phyloP scores from a whole-genome alignment of 2,329 filamentous ascomycete genomes.

The Periconia sp. region DNA sequence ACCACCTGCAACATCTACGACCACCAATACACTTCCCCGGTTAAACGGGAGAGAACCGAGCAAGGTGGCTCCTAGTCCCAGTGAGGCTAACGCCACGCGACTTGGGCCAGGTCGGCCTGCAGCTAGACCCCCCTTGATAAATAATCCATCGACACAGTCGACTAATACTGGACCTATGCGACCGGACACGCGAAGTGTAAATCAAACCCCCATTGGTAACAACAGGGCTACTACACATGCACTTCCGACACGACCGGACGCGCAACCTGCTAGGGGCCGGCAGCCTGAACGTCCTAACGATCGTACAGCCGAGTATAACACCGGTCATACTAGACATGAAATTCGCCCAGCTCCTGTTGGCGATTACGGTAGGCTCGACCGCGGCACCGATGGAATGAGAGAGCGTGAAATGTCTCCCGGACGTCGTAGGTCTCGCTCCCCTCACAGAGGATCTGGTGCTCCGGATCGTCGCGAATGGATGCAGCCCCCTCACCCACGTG shows the following conservation, averaged over 20 bases:
- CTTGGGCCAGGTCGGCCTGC: constrained; percentile 11
- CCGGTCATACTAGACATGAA: constrained; percentile 34
- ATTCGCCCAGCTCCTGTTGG: constrained; percentile 33
- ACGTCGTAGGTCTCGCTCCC: constrained; percentile 42
- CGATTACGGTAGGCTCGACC: constrained; percentile 50
- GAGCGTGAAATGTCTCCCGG: constrained; percentile 47
- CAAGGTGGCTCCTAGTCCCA: constrained; percentile 11
- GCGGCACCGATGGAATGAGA: constrained; percentile 40
- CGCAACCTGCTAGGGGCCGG: constrained; percentile 52
- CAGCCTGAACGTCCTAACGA: constrained; percentile 35
- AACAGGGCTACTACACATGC: constrained; percentile 39
- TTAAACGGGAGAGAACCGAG: constrained; percentile 22
- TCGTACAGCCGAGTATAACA: constrained; percentile 26
- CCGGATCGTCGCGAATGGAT: constrained; percentile 37
- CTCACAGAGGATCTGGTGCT: constrained; percentile 29
- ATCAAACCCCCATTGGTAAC: constrained; percentile 23
- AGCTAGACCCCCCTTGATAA: constrained; percentile 15
- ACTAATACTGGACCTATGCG: constrained; percentile 27
- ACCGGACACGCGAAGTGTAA: constrained; percentile 35
- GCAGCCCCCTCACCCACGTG: constrained; percentile 32
- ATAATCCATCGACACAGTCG: constrained; percentile 14
- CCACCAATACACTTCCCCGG: constrained; percentile 12
- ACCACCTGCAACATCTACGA: constrained; percentile 13
- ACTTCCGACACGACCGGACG: constrained; percentile 62
- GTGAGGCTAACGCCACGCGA: background rate